These are phyloP conservation scores for Umbelopsis ramanniana DNA, from an alignment of 192 early-diverging fungal species.

Conservation along the genomic window DNA sequence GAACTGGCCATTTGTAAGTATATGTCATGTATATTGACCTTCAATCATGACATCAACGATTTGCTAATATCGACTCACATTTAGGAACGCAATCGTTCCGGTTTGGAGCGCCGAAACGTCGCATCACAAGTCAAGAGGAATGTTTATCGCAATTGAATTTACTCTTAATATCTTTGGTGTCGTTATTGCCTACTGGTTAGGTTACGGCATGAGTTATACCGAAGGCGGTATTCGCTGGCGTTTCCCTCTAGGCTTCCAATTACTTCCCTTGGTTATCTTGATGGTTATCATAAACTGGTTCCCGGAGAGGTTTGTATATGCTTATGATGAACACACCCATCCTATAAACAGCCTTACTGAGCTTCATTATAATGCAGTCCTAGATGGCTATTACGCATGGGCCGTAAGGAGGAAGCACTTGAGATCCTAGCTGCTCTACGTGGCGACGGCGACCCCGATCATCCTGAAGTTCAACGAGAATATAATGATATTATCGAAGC, in stretches of 20 bases:
- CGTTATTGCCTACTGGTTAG: conserved; percentile 38
- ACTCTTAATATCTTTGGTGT: conserved; percentile 40
- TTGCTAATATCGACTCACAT: not conserved
- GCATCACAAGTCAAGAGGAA: conserved; percentile 33
- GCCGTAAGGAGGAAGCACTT: conserved; percentile 31
- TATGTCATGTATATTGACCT: not conserved
- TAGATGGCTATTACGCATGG: conserved; percentile 33
- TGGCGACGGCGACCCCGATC: conserved; percentile 33
- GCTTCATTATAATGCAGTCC: not conserved
- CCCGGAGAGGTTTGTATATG: conserved; percentile 24
- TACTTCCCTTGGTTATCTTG: conserved; percentile 28
- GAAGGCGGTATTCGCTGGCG: conserved; percentile 38
- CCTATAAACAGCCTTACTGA: not conserved
- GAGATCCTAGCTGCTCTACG: conserved; percentile 36
- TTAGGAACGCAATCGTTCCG: conserved; percentile 39
- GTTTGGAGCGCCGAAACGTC: conserved; percentile 41
- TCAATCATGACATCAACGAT: not conserved
- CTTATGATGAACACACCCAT: not conserved
- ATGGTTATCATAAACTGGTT: conserved; percentile 32
- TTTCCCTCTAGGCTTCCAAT: conserved; percentile 37
- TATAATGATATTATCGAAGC: conserved; percentile 53
- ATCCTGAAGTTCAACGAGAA: conserved; percentile 50
- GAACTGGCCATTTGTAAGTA: conserved; percentile 36
- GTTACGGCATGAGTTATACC: conserved; percentile 28
- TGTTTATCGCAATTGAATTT: conserved; percentile 39